phyloP scores from a whole-genome alignment of 768 basidiomycete species.

The Leccinum obscurum region DNA sequence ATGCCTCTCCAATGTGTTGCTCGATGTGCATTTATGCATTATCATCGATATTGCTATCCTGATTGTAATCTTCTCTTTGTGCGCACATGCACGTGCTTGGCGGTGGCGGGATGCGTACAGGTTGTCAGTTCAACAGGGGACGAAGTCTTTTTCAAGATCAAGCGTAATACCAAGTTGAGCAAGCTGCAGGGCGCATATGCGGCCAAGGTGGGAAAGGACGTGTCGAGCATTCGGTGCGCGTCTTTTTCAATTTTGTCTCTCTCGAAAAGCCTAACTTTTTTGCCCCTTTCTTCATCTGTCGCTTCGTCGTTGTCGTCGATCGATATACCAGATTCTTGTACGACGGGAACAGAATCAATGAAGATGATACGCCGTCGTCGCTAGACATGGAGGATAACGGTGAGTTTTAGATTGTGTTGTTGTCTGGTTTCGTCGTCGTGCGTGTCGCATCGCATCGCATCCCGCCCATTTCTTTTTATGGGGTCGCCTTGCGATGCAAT shows the following conservation, averaged over 20 bases:
- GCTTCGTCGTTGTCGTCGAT: neutral
- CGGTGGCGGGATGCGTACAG: conserved; percentile 34
- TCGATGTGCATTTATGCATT: neutral
- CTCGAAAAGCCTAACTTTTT: neutral
- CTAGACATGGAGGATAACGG: conserved; percentile 92
- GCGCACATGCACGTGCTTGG: neutral
- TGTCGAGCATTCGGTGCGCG: conserved; percentile 81
- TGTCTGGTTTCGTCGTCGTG: neutral
- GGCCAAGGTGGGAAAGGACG: conserved; percentile 89
- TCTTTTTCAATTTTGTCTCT: neutral
- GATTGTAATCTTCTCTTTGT: neutral
- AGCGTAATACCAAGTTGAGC: conserved; percentile 86
- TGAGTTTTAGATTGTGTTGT: conserved; percentile 33
- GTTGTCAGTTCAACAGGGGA: conserved; percentile 76
- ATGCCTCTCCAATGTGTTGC: neutral
- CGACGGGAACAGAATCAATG: conserved; percentile 82
- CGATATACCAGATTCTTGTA: conserved; percentile 74
- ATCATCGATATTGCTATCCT: neutral
- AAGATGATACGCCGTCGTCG: conserved; percentile 82
- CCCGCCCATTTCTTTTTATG: neutral
- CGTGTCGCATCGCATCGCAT: neutral
- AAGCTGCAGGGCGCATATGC: conserved; percentile 94
- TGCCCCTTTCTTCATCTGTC: conserved; percentile 3
- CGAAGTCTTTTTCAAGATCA: conserved; percentile 97
- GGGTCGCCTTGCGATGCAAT: neutral